Evolutionary conservation across 768 basidiomycete genomes (phyloP).

Genomic region (Kwoniella dejecticola): DNA sequence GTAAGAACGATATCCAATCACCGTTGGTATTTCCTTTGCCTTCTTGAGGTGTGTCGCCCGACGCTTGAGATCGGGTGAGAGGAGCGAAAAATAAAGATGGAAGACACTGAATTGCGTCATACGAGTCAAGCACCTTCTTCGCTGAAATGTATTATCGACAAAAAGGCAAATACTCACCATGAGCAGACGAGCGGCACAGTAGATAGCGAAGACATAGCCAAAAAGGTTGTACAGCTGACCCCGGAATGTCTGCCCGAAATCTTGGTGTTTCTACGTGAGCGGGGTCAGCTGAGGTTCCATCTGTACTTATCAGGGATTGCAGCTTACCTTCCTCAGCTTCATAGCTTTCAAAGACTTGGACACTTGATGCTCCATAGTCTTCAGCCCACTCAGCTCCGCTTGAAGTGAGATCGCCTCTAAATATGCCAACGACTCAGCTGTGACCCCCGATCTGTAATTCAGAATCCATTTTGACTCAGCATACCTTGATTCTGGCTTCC

Average conservation of each 20-base stretch:
- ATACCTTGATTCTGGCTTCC: slow-evolving; percentile 37
- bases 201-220: slow-evolving; percentile 50
- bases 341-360: slow-evolving; percentile 41
- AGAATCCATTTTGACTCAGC: slow-evolving; percentile 6
- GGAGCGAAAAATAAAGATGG: slow-evolving; percentile 50
- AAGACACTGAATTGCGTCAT: slow-evolving; percentile 37
- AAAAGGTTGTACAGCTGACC: slow-evolving; percentile 49
- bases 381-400: slow-evolving; percentile 46
- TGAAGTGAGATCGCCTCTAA: slow-evolving; percentile 21
- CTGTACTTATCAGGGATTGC: neutral
- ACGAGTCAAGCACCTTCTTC: too few relatives aligned
- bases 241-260: slow-evolving; percentile 45
- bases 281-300: neutral
- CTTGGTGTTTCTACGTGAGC: slow-evolving; percentile 39
- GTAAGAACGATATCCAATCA: slow-evolving; percentile 55
- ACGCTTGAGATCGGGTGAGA: slow-evolving; percentile 32
- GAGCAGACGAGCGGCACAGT: slow-evolving; percentile 50
- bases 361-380: slow-evolving; percentile 49
- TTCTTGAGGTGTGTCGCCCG: slow-evolving; percentile 16
- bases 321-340: slow-evolving; percentile 43
- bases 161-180: slow-evolving; percentile 35
- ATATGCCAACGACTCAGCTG: neutral
- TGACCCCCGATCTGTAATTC: neutral
- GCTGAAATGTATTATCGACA: too few relatives aligned
- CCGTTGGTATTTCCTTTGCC: slow-evolving; percentile 51